These are phyloP conservation scores for Protomyces arabidopsidicola DNA, from an alignment of 1,139 yeast species.

Conservation along the genomic window DNA sequence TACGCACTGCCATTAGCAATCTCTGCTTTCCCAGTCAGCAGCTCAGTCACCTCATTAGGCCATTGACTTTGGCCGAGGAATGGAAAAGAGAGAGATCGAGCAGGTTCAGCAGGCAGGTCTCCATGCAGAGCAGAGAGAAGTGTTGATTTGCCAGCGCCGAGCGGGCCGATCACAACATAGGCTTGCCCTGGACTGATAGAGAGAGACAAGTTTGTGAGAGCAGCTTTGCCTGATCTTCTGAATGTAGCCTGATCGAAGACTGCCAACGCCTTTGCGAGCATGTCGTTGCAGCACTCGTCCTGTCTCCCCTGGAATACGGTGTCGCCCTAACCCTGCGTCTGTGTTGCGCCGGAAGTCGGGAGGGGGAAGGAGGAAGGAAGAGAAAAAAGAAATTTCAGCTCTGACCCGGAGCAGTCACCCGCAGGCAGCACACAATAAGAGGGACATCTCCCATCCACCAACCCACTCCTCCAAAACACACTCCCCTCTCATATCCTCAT, in stretches of 20 bases:
- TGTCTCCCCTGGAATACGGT: too few species aligned
- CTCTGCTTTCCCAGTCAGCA: slow-evolving; percentile 60
- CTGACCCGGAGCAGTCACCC: neutral
- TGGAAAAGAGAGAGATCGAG: slow-evolving; percentile 55
- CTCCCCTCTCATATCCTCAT: neutral
- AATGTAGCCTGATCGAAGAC: neutral
- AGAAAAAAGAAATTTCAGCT: neutral
- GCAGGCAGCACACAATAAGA: neutral
- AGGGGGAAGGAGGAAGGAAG: neutral
- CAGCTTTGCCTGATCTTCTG: neutral
- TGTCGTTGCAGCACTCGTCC: too few species aligned
- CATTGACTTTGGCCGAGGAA: slow-evolving; percentile 42
- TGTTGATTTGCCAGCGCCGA: slow-evolving; percentile 27
- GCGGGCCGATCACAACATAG: slow-evolving; percentile 25
- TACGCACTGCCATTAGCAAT: slow-evolving; percentile 55
- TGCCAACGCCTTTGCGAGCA: neutral
- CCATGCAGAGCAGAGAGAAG: slow-evolving; percentile 10
- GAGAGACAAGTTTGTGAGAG: slow-evolving; percentile 4
- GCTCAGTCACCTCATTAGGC: slow-evolving; percentile 49
- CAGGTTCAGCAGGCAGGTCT: slow-evolving; percentile 41
- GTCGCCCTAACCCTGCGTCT: too few species aligned
- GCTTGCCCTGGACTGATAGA: slow-evolving; percentile 15
- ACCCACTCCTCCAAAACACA: neutral
- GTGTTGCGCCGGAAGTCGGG: neutral
- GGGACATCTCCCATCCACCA: neutral